Conservation (phyloP, 2,329 filamentous ascomycete species). For the Chaetomiaceae sp. region DNA sequence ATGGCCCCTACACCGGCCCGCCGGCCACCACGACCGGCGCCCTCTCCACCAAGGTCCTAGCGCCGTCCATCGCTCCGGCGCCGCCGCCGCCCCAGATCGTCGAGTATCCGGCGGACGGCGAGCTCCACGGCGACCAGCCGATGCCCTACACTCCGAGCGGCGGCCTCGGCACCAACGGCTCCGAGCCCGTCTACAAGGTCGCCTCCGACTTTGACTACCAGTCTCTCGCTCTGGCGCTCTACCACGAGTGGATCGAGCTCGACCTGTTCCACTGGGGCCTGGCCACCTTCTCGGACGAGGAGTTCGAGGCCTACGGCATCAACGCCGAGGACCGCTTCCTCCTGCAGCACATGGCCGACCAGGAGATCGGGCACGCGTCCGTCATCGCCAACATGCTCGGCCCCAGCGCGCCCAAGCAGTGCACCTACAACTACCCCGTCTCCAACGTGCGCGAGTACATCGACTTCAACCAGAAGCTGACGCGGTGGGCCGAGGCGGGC, state of each 20-base stretch:
- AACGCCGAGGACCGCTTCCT: slow-evolving; percentile 64
- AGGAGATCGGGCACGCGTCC: slow-evolving; percentile 74
- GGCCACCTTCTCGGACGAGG: slow-evolving; percentile 60
- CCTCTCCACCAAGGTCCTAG: slow-evolving; percentile 53
- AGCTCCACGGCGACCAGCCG: slow-evolving; percentile 62
- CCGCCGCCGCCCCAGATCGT: slow-evolving; percentile 59
- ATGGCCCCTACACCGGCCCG: slow-evolving; percentile 64
- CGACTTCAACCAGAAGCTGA: slow-evolving; percentile 83
- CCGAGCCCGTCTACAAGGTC: slow-evolving; percentile 68
- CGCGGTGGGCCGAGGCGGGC: slow-evolving; percentile 72
- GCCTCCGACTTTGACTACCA: slow-evolving; percentile 81
- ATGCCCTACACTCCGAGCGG: slow-evolving; percentile 69
- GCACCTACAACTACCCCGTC: slow-evolving; percentile 78
- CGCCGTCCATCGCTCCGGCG: slow-evolving; percentile 52
- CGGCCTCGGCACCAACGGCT: slow-evolving; percentile 74
- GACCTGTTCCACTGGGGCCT: slow-evolving; percentile 78
- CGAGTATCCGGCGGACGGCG: slow-evolving; percentile 67
- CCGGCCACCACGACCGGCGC: slow-evolving; percentile 66
- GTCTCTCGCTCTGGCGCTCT: slow-evolving; percentile 68
- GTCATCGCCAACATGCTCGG: slow-evolving; percentile 76
- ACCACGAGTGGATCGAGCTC: slow-evolving; percentile 81
- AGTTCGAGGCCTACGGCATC: slow-evolving; percentile 66
- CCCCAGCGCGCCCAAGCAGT: slow-evolving; percentile 63
- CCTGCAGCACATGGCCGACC: slow-evolving; percentile 71
- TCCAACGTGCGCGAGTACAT: slow-evolving; percentile 70